Percentiles rank a stretch among this genome's conserved stretches.
These are phyloP conservation scores for Phaeosphaeriaceae sp. DNA, from an alignment of 2,329 filamentous ascomycete genomes.

Conservation along the genomic window DNA sequence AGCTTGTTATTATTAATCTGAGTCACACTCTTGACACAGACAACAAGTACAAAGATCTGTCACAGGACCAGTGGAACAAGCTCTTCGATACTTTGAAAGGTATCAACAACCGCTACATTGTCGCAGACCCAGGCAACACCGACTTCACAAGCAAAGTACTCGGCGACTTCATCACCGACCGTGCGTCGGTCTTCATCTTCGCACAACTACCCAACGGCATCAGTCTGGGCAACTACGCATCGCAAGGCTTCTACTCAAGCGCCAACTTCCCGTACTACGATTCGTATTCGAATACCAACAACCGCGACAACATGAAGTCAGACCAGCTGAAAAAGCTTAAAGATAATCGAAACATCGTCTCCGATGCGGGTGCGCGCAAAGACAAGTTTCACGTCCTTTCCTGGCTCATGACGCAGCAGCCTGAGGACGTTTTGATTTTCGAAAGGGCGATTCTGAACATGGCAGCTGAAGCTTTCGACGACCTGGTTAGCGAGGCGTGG, in stretches of 20 bases:
- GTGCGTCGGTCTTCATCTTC: constrained; percentile 46
- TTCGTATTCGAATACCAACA: constrained; percentile 46
- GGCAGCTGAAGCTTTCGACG: constrained; percentile 37
- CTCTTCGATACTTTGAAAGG: constrained; percentile 53
- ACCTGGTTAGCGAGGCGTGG: constrained; percentile 41
- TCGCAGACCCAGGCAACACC: constrained; percentile 26
- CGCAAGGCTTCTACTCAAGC: constrained; percentile 44
- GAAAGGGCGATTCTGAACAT: constrained; percentile 46
- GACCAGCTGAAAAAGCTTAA: constrained; percentile 49
- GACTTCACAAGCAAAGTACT: constrained; percentile 44
- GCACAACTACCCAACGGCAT: constrained; percentile 40
- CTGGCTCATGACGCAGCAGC: constrained; percentile 46
- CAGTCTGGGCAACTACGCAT: constrained; percentile 36
- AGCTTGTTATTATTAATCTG: constrained; percentile 58
- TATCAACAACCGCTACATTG: constrained; percentile 51
- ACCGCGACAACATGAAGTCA: constrained; percentile 37
- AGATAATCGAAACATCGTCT: constrained; percentile 36
- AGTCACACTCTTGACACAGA: constrained; percentile 55
- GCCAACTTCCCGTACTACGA: constrained; percentile 46
- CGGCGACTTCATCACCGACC: constrained; percentile 46
- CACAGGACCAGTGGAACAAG: constrained; percentile 49
- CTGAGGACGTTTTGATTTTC: constrained; percentile 40
- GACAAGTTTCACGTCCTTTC: constrained; percentile 46
- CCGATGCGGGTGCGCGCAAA: constrained; percentile 27
- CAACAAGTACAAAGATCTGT: constrained; percentile 48